phyloP scores from a whole-genome alignment of 495 filamentous ascomycete species.

The Staphylotrichum tortipilum region DNA sequence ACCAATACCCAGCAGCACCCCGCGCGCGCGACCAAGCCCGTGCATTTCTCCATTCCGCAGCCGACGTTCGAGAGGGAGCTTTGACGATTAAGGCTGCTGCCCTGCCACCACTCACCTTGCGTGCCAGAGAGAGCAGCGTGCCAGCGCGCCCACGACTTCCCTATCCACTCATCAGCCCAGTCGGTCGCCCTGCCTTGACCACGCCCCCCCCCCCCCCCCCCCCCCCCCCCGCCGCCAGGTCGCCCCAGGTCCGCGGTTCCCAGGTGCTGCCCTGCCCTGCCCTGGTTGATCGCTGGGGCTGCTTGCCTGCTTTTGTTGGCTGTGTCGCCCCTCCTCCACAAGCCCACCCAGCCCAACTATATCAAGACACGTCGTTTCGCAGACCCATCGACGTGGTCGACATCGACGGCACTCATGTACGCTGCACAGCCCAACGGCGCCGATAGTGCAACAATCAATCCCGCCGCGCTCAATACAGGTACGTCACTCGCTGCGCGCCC shows the following conservation, averaged over 20 bases:
- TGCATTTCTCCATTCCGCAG: constrained; percentile 29
- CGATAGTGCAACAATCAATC: constrained; percentile 51
- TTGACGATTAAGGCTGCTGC: constrained; percentile 1
- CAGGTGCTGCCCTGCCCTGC: too few relatives aligned
- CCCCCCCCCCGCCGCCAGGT: too few relatives aligned
- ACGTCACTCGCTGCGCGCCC: constrained; percentile 18
- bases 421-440: constrained; percentile 47
- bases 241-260: too few relatives aligned
- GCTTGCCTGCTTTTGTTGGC: too few relatives aligned
- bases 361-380: constrained; percentile 51
- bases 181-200: too few relatives aligned
- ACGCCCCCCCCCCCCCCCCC: too few relatives aligned
- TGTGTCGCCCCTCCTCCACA: constrained; percentile 26
- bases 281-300: too few relatives aligned
- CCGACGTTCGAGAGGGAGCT: constrained; percentile 11
- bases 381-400: constrained; percentile 34
- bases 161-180: too few relatives aligned
- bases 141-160: too few relatives aligned
- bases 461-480: constrained; percentile 47
- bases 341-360: constrained; percentile 45
- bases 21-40: too few relatives aligned
- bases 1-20: constrained; percentile 29
- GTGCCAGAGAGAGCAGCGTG: too few relatives aligned
- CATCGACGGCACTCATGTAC: constrained; percentile 43
- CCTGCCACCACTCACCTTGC: too few relatives aligned